Conservation (phyloP, 768 basidiomycete genomes). For the Hydnum rufescens region DNA sequence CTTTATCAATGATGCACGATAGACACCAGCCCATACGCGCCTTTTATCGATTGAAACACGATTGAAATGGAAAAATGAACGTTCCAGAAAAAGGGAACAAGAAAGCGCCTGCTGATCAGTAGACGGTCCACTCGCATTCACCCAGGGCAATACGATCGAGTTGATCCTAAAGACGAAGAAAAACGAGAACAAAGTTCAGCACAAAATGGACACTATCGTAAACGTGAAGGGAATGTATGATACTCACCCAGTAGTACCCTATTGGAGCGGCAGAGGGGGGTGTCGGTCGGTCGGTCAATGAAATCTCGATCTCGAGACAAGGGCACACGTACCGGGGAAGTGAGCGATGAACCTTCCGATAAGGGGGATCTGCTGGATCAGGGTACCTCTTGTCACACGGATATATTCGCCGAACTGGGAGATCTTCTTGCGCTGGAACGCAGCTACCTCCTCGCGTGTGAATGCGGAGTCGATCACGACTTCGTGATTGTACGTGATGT, state of each 20-base stretch:
- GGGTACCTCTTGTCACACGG: not conserved
- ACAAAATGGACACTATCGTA: not conserved
- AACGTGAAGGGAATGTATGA: not conserved
- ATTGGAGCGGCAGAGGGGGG: not conserved
- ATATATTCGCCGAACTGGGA: not conserved
- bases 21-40: too few relatives aligned
- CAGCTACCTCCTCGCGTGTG: not conserved
- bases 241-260: not conserved
- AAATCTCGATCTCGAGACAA: too few relatives aligned
- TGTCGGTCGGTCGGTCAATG: too few relatives aligned
- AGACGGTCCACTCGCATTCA: not conserved
- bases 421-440: not conserved
- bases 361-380: constrained; percentile 8
- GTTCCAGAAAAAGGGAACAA: too few relatives aligned
- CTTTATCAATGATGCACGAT: too few relatives aligned
- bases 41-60: too few relatives aligned
- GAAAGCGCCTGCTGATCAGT: too few relatives aligned
- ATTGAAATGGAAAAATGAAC: too few relatives aligned
- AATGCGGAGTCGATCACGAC: not conserved
- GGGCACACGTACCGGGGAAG: not conserved
- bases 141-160: not conserved
- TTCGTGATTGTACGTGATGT: too few relatives aligned
- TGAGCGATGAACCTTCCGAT: constrained; percentile 7
- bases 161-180: not conserved
- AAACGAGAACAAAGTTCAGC: not conserved